Evolutionary conservation across 306 rosid species (phyloP).

Genomic region (Prunus armeniaca): DNA sequence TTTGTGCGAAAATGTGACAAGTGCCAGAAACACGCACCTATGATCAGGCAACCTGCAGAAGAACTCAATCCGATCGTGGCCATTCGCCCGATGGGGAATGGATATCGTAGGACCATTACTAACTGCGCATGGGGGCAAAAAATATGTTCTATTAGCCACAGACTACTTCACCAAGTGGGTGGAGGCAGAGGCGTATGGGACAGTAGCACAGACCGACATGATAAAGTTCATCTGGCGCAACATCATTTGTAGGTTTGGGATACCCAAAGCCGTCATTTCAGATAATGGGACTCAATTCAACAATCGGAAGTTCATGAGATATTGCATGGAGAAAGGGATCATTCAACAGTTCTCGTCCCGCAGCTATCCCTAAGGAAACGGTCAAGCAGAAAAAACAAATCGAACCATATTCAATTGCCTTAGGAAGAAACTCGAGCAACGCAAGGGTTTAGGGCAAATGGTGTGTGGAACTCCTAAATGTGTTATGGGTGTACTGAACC

Average conservation of each 20-base stretch:
- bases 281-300: neutral
- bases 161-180: neutral
- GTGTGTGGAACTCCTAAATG: neutral
- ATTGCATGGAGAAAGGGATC: neutral
- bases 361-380: neutral
- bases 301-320: neutral
- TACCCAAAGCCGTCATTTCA: neutral
- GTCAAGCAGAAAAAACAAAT: neutral
- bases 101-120: neutral
- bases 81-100: neutral
- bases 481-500: neutral
- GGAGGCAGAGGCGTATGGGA: neutral
- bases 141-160: rapidly evolving
- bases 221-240: neutral
- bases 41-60: rapidly evolving
- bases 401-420: neutral
- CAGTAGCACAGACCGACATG: rapidly evolving
- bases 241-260: neutral
- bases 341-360: neutral
- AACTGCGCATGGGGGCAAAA: rapidly evolving
- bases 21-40: neutral
- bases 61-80: neutral
- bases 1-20: neutral
- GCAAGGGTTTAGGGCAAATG: neutral
- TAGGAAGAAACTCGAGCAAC: neutral